Evolutionary conservation across 768 basidiomycete genomes (phyloP).

Genomic region (Tricholoma bakamatsutake): DNA sequence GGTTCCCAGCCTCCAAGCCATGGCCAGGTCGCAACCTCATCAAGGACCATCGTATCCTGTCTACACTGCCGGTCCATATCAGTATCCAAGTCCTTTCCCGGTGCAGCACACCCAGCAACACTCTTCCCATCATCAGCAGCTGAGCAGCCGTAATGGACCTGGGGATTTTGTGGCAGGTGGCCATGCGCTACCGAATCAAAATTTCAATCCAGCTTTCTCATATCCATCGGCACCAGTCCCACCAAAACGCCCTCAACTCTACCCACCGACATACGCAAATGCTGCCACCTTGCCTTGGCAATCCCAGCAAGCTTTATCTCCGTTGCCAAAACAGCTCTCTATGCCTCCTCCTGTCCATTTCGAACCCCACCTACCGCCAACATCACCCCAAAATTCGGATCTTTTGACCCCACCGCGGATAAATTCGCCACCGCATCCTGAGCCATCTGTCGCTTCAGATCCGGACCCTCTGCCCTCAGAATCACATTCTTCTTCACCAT

Average conservation of each 20-base stretch:
- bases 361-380: slow-evolving; percentile 4
- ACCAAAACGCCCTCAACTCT: slow-evolving; percentile 22
- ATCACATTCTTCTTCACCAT: neutral
- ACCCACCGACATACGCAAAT: slow-evolving; percentile 25
- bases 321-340: slow-evolving; percentile 58
- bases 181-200: slow-evolving; percentile 27
- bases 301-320: slow-evolving; percentile 43
- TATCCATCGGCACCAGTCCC: slow-evolving; percentile 12
- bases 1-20: slow-evolving; percentile 1
- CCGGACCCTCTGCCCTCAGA: neutral
- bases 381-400: neutral
- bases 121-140: slow-evolving; percentile 26
- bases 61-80: slow-evolving; percentile 24
- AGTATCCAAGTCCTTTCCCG: slow-evolving; percentile 24
- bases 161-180: slow-evolving; percentile 29
- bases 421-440: neutral
- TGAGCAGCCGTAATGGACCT: slow-evolving; percentile 24
- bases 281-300: slow-evolving; percentile 35
- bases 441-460: neutral
- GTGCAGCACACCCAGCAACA: slow-evolving; percentile 29
- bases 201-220: slow-evolving; percentile 25
- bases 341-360: slow-evolving; percentile 32
- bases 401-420: neutral
- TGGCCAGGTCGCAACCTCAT: slow-evolving; percentile 20
- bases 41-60: slow-evolving; percentile 19